Percentiles rank a stretch among this genome's conserved stretches.
Evolutionary conservation across 1,284 basidiomycete species (phyloP).

Genomic region (Trichosporon ovoides): DNA sequence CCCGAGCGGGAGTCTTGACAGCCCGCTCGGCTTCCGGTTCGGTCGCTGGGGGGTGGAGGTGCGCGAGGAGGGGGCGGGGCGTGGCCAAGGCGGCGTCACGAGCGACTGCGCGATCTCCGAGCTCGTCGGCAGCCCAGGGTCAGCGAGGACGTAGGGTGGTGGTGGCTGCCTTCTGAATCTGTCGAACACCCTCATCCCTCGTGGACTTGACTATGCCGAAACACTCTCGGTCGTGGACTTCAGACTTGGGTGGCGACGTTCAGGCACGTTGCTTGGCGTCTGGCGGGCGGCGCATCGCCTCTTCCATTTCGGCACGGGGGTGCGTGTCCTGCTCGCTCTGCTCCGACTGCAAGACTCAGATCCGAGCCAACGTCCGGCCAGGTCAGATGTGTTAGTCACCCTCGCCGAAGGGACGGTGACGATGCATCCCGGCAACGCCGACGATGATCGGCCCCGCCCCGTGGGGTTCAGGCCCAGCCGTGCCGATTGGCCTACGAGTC

Average conservation of each 20-base stretch:
- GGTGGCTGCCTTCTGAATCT: background rate
- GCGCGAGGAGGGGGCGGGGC: background rate
- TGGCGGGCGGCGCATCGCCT: too few relatives aligned
- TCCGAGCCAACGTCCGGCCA: too few relatives aligned
- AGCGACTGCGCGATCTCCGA: background rate
- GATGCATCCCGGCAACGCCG: background rate
- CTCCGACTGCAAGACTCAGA: too few relatives aligned
- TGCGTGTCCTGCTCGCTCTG: too few relatives aligned
- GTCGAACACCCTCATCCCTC: background rate
- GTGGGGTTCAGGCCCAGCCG: background rate
- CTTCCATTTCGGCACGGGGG: too few relatives aligned
- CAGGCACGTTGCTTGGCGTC: background rate
- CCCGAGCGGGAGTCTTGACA: slow-evolving; percentile 27
- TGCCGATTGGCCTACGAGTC: slow-evolving; percentile 4
- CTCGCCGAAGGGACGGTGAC: background rate
- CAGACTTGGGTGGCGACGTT: background rate
- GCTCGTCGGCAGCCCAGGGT: background rate
- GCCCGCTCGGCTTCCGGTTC: background rate
- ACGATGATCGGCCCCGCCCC: background rate
- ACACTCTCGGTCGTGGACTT: too few relatives aligned
- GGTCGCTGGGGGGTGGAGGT: too few relatives aligned
- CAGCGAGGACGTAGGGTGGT: background rate
- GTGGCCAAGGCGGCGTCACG: background rate
- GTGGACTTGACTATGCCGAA: too few relatives aligned
- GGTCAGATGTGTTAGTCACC: too few relatives aligned